phyloP scores from a whole-genome alignment of 2,329 filamentous ascomycete species.

The Kalaharituber pfeilii region DNA sequence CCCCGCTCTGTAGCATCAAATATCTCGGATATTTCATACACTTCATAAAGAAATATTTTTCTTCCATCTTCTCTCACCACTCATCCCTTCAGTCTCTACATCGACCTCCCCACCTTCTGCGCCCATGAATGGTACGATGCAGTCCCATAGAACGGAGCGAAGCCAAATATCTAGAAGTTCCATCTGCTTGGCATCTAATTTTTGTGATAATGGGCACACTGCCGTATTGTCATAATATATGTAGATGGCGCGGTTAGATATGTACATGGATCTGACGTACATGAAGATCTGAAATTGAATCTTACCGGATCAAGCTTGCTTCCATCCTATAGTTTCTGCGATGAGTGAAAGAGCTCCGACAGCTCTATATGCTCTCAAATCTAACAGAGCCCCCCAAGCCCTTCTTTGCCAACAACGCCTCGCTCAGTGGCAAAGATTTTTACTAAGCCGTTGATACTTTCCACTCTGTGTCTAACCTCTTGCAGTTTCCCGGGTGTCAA shows the following conservation, averaged over 20 bases:
- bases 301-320: conserved; percentile 76
- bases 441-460: conserved; percentile 76
- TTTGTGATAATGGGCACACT: no score
- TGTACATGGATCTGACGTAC: background rate
- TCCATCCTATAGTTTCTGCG: conserved; percentile 44
- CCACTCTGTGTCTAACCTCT: conserved; percentile 51
- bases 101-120: conserved; percentile 28
- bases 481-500: conserved; percentile 53
- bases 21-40: conserved; percentile 85
- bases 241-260: background rate
- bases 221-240: no score
- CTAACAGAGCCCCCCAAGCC: conserved; percentile 68
- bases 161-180: conserved; percentile 61
- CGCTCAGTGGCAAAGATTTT: conserved; percentile 67
- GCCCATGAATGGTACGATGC: conserved; percentile 34
- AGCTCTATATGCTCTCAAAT: conserved; percentile 82
- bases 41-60: conserved; percentile 70
- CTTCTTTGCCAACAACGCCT: conserved; percentile 47
- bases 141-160: conserved; percentile 69
- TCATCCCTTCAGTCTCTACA: conserved; percentile 76
- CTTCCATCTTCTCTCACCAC: conserved; percentile 47
- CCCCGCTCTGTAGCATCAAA: conserved; percentile 37
- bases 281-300: conserved; percentile 3
- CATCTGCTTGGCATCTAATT: conserved; percentile 41
- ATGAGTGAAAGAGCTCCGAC: conserved; percentile 43